Evolutionary conservation across 495 filamentous ascomycete genomes (phyloP).

Genomic region (Neurospora sp.): DNA sequence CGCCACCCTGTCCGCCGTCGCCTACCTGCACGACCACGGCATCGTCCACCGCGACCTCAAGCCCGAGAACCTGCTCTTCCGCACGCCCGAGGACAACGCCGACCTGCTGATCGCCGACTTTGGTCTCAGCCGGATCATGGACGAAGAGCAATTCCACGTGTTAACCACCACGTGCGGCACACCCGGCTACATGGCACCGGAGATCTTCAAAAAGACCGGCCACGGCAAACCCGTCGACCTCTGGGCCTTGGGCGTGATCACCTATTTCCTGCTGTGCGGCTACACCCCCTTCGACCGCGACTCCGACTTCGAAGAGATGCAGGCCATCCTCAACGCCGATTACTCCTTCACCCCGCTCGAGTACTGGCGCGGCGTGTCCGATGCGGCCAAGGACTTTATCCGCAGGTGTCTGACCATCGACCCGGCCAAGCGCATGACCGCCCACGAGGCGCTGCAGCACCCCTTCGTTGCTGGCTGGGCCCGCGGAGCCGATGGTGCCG

Average conservation of each 20-base stretch:
- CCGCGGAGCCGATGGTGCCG: constrained; percentile 30
- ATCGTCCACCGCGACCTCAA: constrained; percentile 86
- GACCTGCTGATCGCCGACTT: constrained; percentile 96
- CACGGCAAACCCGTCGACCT: constrained; percentile 88
- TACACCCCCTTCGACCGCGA: constrained; percentile 98
- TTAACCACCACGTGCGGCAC: constrained; percentile 96
- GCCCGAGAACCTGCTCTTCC: constrained; percentile 70
- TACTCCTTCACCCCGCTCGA: constrained; percentile 93
- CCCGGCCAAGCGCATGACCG: constrained; percentile 77
- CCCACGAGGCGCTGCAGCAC: constrained; percentile 84
- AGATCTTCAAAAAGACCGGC: constrained; percentile 81
- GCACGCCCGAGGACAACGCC: constrained; percentile 71
- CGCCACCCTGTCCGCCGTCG: constrained; percentile 90
- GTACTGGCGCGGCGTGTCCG: constrained; percentile 93
- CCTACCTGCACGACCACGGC: constrained; percentile 95
- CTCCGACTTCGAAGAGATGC: constrained; percentile 97
- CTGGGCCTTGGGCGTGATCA: constrained; percentile 94
- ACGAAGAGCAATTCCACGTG: constrained; percentile 97
- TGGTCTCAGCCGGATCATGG: constrained; percentile 90
- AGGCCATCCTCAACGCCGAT: constrained; percentile 92
- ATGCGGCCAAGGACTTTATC: constrained; percentile 81
- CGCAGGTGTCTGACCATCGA: constrained; percentile 74
- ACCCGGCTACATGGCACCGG: constrained; percentile 94
- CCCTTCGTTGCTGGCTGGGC: constrained; percentile 63
- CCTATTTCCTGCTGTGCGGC: constrained; percentile 95